phyloP scores from a whole-genome alignment of 768 basidiomycete genomes.

The Lyophyllum decastes region DNA sequence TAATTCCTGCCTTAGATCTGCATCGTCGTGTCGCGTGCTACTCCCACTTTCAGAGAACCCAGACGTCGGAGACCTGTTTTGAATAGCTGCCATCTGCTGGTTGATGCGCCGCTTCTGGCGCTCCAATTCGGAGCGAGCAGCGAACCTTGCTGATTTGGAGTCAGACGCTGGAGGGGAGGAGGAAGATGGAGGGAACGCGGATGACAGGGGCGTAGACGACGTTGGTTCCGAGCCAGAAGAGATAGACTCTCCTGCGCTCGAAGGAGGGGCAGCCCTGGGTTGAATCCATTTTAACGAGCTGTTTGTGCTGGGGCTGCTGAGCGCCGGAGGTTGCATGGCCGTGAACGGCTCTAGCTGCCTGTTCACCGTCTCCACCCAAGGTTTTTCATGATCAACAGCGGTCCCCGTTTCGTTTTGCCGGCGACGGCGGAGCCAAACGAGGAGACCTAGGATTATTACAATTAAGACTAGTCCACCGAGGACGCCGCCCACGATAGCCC shows the following conservation, averaged over 20 bases:
- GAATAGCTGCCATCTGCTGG: neutral
- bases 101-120: neutral
- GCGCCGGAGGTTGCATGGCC: neutral
- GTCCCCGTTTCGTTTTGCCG: neutral
- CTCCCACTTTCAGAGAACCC: neutral
- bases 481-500: constrained; percentile 10
- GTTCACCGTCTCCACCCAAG: neutral
- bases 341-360: neutral
- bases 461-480: constrained; percentile 6
- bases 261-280: no score
- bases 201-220: neutral
- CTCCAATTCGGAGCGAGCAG: neutral
- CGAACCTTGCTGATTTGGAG: neutral
- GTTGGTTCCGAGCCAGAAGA: neutral
- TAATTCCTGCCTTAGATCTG: constrained; percentile 4
- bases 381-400: neutral
- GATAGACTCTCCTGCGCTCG: neutral
- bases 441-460: neutral
- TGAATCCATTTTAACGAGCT: neutral
- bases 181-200: neutral
- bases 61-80: neutral
- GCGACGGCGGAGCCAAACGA: neutral
- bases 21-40: neutral
- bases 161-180: neutral
- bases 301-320: no score